Conservation (phyloP, 2,329 filamentous ascomycete genomes). For the Teratosphaeria pseudoeucalypti region DNA sequence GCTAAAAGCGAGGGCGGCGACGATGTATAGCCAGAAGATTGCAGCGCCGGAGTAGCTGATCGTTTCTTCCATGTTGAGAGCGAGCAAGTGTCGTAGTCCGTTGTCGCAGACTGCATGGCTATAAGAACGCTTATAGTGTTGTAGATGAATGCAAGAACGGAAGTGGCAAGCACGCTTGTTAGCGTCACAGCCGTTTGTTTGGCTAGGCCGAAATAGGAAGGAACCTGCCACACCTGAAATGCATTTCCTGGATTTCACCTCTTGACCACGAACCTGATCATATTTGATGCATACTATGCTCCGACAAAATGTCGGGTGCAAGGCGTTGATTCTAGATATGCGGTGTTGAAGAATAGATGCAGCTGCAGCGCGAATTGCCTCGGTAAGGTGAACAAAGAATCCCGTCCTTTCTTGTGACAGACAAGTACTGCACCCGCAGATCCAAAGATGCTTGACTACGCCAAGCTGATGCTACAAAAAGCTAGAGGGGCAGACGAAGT, state of each 20-base stretch:
- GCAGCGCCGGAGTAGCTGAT: slow-evolving; percentile 19
- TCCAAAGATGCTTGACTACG: neutral
- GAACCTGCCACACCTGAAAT: neutral
- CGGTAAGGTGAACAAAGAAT: neutral
- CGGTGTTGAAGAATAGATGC: neutral
- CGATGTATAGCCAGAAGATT: slow-evolving; percentile 27
- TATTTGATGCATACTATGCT: neutral
- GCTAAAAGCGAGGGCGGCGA: slow-evolving; percentile 19
- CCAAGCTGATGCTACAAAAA: neutral
- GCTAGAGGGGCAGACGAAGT: neutral
- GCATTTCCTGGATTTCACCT: neutral
- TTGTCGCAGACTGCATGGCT: neutral
- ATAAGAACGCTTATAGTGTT: neutral
- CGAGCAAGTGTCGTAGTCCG: neutral
- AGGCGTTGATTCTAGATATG: neutral
- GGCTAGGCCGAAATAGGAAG: neutral
- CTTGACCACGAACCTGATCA: neutral
- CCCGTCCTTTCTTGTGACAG: neutral
- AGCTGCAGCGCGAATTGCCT: neutral
- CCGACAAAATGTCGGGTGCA: no score
- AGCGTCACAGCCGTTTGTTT: neutral
- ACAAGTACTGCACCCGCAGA: neutral
- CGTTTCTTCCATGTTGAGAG: neutral
- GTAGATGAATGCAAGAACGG: no score
- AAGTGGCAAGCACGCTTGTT: neutral